Conservation (phyloP, 106 monocot genomes). For the Dactylorhiza incarnata region DNA sequence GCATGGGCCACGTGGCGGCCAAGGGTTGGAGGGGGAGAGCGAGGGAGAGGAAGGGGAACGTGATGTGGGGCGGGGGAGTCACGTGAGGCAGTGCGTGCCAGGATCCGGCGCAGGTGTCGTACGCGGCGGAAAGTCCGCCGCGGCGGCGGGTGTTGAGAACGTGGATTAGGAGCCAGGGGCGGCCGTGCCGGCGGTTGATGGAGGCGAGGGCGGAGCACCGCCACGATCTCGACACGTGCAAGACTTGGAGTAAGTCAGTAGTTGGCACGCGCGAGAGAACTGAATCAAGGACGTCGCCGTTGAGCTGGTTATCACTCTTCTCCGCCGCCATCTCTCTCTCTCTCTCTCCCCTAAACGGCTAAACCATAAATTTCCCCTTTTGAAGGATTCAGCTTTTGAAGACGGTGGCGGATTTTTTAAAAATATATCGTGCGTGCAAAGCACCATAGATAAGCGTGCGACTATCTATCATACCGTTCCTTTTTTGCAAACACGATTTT, state of each 20-base stretch:
- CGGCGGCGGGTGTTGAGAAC: conserved; percentile 12
- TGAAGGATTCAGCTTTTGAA: no score
- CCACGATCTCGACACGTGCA: conserved; percentile 39
- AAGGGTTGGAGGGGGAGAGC: conserved; percentile 12
- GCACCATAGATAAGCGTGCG: no score
- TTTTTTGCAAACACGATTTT: no score
- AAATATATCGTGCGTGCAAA: no score
- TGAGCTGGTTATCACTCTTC: conserved; percentile 7
- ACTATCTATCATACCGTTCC: no score
- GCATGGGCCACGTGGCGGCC: conserved; percentile 16
- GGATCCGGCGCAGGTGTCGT: conserved; percentile 27
- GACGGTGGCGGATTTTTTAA: no score
- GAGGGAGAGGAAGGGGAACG: conserved; percentile 13
- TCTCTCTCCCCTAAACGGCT: no score
- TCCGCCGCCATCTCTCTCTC: neutral
- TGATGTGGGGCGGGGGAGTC: neutral
- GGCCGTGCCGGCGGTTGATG: conserved; percentile 23
- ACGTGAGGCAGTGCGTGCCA: conserved; percentile 20
- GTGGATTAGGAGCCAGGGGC: conserved; percentile 33
- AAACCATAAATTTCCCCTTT: no score
- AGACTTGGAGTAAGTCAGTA: conserved; percentile 29
- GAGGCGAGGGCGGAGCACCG: conserved; percentile 25
- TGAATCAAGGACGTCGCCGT: conserved; percentile 37
- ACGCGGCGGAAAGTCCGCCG: conserved; percentile 18
- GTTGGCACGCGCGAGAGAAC: conserved; percentile 33